Percentiles rank a stretch among this genome's conserved stretches.
phyloP scores from a whole-genome alignment of 1,284 basidiomycete species.

The Sanghuangporus baumii region DNA sequence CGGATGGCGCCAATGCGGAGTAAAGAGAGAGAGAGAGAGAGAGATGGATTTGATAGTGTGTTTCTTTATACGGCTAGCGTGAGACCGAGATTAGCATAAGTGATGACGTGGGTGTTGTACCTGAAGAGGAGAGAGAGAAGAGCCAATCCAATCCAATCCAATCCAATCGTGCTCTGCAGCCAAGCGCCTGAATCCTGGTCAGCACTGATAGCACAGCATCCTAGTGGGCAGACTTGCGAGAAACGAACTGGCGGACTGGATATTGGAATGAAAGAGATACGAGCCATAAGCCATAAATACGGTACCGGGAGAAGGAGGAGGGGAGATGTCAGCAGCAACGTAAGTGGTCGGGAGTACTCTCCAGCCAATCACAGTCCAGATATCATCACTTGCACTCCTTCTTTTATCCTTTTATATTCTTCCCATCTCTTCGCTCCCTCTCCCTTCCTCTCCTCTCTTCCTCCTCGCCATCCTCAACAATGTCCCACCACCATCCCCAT shows the following conservation, averaged over 20 bases:
- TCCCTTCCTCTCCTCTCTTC: not conserved
- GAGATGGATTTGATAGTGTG: not conserved
- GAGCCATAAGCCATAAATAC: too few species aligned
- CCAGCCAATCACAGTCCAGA: not conserved
- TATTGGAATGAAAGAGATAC: too few species aligned
- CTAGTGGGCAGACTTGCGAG: too few species aligned
- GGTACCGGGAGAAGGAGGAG: not conserved
- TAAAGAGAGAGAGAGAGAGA: too few species aligned
- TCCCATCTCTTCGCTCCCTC: not conserved
- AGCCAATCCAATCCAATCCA: not conserved
- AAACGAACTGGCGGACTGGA: too few species aligned
- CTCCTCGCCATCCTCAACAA: not conserved
- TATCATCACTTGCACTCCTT: not conserved
- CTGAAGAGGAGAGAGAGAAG: not conserved
- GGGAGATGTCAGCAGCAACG: not conserved
- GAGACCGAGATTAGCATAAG: not conserved
- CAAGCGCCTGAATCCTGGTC: too few species aligned
- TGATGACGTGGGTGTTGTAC: not conserved
- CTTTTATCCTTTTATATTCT: not conserved
- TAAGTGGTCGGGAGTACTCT: not conserved
- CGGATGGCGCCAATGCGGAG: too few species aligned
- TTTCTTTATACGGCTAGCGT: not conserved
- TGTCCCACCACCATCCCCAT: slow-evolving; percentile 13
- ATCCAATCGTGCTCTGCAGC: too few species aligned
- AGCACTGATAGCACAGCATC: too few species aligned